Percentiles rank a stretch among this genome's conserved stretches.
These are phyloP conservation scores for Termitomyces sp. DNA, from an alignment of 768 basidiomycete species.

Conservation along the genomic window DNA sequence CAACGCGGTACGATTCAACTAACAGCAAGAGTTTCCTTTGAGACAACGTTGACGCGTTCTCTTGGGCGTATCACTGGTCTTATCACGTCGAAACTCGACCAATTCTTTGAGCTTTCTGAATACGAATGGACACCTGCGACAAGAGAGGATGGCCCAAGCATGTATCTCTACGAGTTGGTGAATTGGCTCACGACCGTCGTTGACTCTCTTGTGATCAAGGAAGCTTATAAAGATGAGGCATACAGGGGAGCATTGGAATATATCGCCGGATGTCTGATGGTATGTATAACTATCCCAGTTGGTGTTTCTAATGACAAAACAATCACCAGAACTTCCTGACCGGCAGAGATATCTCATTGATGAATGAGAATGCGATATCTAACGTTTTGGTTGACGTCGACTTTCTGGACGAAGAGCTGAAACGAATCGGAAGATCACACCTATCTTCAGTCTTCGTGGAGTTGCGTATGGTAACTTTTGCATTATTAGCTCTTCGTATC, in stretches of 20 bases:
- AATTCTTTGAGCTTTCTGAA: constrained; percentile 92
- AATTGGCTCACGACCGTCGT: constrained; percentile 97
- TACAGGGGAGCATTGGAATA: constrained; percentile 87
- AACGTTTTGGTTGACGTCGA: constrained; percentile 84
- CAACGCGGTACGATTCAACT: constrained; percentile 78
- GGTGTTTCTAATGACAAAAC: neutral
- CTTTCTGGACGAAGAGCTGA: constrained; percentile 86
- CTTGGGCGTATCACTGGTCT: constrained; percentile 72
- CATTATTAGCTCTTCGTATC: constrained; percentile 7
- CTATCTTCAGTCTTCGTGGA: constrained; percentile 72
- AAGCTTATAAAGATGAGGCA: constrained; percentile 81
- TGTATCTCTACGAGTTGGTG: constrained; percentile 91
- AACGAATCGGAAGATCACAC: constrained; percentile 65
- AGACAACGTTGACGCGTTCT: constrained; percentile 60
- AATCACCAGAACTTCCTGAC: constrained; percentile 62
- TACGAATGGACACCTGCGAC: constrained; percentile 86
- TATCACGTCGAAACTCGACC: constrained; percentile 88
- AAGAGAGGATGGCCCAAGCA: constrained; percentile 76
- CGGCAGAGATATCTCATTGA: constrained; percentile 64
- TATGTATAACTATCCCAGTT: constrained; percentile 27
- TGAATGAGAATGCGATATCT: constrained; percentile 87
- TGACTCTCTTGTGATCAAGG: constrained; percentile 81
- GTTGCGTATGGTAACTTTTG: constrained; percentile 62
- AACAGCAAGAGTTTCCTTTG: constrained; percentile 58
- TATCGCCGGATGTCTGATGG: constrained; percentile 86